A percentile compares a stretch with the other conserved stretches of the same genome.
These are phyloP conservation scores for Fusarium veterinarium DNA, from an alignment of 2,329 filamentous ascomycete genomes.

Conservation along the genomic window DNA sequence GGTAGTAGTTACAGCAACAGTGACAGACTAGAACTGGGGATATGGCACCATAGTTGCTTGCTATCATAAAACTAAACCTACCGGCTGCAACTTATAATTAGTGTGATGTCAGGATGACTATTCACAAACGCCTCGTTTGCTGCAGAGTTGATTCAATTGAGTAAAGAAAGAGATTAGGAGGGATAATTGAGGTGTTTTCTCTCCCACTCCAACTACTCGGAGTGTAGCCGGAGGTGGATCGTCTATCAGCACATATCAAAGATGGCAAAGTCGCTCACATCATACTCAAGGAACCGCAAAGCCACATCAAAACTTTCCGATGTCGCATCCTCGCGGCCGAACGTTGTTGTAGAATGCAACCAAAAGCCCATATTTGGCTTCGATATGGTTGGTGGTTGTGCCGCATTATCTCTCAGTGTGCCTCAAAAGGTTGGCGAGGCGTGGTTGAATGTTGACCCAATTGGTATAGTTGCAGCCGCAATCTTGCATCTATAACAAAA, in stretches of 20 bases:
- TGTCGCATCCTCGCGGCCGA: conserved; percentile 35
- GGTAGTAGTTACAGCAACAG: not conserved
- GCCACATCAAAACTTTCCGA: conserved; percentile 24
- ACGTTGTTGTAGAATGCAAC: conserved; percentile 20
- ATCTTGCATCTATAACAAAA: conserved; percentile 13
- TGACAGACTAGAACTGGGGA: not conserved
- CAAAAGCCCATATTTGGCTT: not conserved
- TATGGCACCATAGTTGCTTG: conserved; percentile 10
- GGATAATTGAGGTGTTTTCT: conserved; percentile 30
- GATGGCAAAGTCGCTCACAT: conserved; percentile 10
- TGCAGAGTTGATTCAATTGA: conserved; percentile 22
- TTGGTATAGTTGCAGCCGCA: conserved; percentile 31
- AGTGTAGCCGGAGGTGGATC: conserved; percentile 28
- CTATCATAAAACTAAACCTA: not conserved
- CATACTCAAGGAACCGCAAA: conserved; percentile 14
- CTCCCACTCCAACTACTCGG: not conserved
- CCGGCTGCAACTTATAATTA: not conserved
- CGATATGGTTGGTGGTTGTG: conserved; percentile 29
- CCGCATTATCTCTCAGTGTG: conserved; percentile 21
- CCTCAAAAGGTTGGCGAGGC: conserved; percentile 23
- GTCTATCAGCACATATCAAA: not conserved
- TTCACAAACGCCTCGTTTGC: conserved; percentile 27
- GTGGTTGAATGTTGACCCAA: conserved; percentile 18
- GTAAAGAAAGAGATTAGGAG: not conserved
- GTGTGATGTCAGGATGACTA: conserved; percentile 35